These are phyloP conservation scores for Mucor velutinosus DNA, from an alignment of 371 early-diverging fungal genomes.

Conservation along the genomic window DNA sequence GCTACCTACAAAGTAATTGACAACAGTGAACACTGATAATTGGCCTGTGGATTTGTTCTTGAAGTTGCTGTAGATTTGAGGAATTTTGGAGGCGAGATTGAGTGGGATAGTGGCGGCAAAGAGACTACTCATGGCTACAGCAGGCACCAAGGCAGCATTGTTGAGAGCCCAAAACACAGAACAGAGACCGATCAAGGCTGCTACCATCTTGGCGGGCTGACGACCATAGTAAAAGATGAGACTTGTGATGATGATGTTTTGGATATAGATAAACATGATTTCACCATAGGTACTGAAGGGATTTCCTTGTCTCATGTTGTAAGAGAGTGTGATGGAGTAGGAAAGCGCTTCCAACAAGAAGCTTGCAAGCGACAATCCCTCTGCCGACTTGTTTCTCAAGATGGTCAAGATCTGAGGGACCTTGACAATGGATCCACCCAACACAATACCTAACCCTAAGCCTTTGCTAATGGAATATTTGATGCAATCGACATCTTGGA, in stretches of 20 bases:
- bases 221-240: slow-evolving; percentile 70
- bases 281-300: slow-evolving; percentile 94
- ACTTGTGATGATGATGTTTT: slow-evolving; percentile 78
- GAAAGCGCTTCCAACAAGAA: slow-evolving; percentile 84
- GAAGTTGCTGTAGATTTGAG: slow-evolving; percentile 86
- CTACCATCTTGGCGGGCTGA: slow-evolving; percentile 29
- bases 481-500: slow-evolving; percentile 70
- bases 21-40: slow-evolving; percentile 84
- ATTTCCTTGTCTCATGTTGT: slow-evolving; percentile 78
- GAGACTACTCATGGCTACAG: slow-evolving; percentile 58
- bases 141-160: slow-evolving; percentile 31
- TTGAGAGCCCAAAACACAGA: slow-evolving; percentile 48
- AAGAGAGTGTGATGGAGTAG: slow-evolving; percentile 75
- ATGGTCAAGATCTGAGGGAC: slow-evolving; percentile 95
- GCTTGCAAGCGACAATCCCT: slow-evolving; percentile 78
- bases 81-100: slow-evolving; percentile 78
- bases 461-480: slow-evolving; percentile 84
- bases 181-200: slow-evolving; percentile 31
- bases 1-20: slow-evolving; percentile 84
- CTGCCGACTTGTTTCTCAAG: slow-evolving; percentile 62
- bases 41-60: slow-evolving; percentile 83
- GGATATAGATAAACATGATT: slow-evolving; percentile 73
- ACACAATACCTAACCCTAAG: slow-evolving; percentile 87
- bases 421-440: slow-evolving; percentile 87
- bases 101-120: slow-evolving; percentile 85